Evolutionary conservation across 2,329 filamentous ascomycete species (phyloP).

Genomic region (Penicillium paneum): DNA sequence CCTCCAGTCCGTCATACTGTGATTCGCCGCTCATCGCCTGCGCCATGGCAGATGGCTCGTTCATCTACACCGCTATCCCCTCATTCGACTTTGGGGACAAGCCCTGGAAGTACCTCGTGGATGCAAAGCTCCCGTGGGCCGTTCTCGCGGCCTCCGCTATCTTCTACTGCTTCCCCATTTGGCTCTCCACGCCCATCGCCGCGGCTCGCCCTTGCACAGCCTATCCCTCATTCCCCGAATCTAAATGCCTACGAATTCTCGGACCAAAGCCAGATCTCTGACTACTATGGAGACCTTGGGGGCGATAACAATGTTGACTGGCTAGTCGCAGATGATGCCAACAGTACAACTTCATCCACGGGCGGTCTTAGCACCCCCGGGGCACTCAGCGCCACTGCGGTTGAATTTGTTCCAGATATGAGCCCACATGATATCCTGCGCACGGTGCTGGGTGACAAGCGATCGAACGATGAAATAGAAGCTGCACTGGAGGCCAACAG

Average conservation of each 20-base stretch:
- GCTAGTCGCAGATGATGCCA: constrained; percentile 85
- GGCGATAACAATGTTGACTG: constrained; percentile 89
- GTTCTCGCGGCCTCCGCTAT: constrained; percentile 73
- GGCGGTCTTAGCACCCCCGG: constrained; percentile 66
- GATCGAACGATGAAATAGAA: constrained; percentile 92
- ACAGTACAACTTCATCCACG: constrained; percentile 73
- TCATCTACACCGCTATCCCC: constrained; percentile 78
- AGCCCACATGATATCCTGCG: constrained; percentile 96
- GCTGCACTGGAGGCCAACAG: constrained; percentile 82
- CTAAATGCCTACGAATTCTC: constrained; percentile 95
- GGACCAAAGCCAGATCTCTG: constrained; percentile 73
- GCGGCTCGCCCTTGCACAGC: constrained; percentile 82
- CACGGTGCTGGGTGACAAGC: constrained; percentile 84
- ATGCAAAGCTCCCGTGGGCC: constrained; percentile 69
- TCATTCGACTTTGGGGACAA: constrained; percentile 70
- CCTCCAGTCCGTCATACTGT: constrained; percentile 85
- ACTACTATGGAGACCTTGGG: constrained; percentile 87
- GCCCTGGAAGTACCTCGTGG: constrained; percentile 78
- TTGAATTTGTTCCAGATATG: constrained; percentile 87
- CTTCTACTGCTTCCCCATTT: constrained; percentile 79
- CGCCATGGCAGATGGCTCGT: constrained; percentile 79
- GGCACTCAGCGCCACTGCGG: constrained; percentile 73
- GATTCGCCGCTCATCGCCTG: constrained; percentile 84
- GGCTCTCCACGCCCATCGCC: constrained; percentile 91
- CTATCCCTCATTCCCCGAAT: constrained; percentile 91